Evolutionary conservation across 352 stramenopile genomes (phyloP), one percentile per base, ranked within the genome.

Genomic region (Globisporangium spiculum): DNA sequence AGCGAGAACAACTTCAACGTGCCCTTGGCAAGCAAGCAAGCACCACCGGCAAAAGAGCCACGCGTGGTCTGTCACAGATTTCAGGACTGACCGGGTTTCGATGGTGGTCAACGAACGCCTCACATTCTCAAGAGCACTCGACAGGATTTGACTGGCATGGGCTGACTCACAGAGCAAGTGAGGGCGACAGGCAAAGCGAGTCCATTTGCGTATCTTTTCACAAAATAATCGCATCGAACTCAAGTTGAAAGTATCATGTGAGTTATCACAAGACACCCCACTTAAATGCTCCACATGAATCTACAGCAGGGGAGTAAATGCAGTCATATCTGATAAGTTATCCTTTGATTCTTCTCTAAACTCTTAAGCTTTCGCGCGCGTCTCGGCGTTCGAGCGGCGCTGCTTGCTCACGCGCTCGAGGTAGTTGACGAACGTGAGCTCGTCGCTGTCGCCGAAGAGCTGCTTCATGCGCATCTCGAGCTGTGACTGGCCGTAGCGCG

Each of bases 381-480:
- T 80, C 62, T 90, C 83, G 9, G 76, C 76, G 57, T 89, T 90
- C 48, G 73, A 80, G 68, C 81, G 81, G 59, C 83, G 88, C 76
- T 95, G 84, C 60, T 91, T 88, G 34, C 83, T 71, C 2, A 92
- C 84, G 34, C 84, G 81, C 30, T 92, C 86, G 10, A 96, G 72
- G 59, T 94, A 94, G 55, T 91, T 81, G 50, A 93, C 83, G 56
- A 96, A 94, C 14, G 63, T 83, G 67, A 94, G 75, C 66, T 94
- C 88, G 67, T 92, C 82, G 65, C 81, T 91, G 64, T 97, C 91
- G 12, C 91, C 90, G 64, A 97, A 97, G 50, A 97, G 83, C 72
- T 93, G 88, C 73, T 92, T 94, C 89, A 97, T 96, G 69, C 92
- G 85, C 74, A 88, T 91, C 70, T 97, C 92, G 9, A 98, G 79